Evolutionary conservation across 768 basidiomycete genomes (phyloP).

Genomic region (Suillus bovinus): DNA sequence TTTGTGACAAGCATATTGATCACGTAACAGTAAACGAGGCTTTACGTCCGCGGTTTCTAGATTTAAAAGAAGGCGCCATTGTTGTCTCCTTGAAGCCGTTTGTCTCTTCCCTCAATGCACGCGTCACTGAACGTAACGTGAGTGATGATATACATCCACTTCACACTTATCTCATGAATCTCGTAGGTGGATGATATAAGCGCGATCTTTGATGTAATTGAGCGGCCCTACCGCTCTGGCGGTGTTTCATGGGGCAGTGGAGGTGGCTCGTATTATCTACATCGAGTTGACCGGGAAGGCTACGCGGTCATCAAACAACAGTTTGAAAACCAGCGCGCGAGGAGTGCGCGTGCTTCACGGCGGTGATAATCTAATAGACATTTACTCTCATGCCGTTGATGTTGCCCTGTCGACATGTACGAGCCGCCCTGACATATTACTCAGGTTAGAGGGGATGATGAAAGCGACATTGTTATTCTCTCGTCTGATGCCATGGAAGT

Average conservation of each 20-base stretch:
- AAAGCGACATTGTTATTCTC: background rate
- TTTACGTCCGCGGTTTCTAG: slow-evolving; percentile 86
- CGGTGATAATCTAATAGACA: slow-evolving; percentile 15
- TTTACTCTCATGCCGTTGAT: background rate
- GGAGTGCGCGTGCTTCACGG: slow-evolving; percentile 24
- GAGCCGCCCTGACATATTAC: background rate
- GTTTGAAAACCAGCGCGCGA: slow-evolving; percentile 51
- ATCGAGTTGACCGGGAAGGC: slow-evolving; percentile 72
- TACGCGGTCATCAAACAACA: slow-evolving; percentile 60
- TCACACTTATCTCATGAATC: slow-evolving; percentile 6
- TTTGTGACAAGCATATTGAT: slow-evolving; percentile 6
- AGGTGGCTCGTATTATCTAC: slow-evolving; percentile 72
- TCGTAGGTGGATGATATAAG: slow-evolving; percentile 73
- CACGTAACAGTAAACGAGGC: slow-evolving; percentile 74
- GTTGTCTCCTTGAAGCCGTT: slow-evolving; percentile 90
- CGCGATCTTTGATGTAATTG: slow-evolving; percentile 78
- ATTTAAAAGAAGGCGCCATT: slow-evolving; percentile 89
- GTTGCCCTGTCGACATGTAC: background rate
- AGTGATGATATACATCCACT: slow-evolving; percentile 23
- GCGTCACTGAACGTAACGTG: slow-evolving; percentile 84
- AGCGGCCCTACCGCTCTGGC: slow-evolving; percentile 65
- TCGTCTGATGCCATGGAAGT: background rate
- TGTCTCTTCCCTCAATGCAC: slow-evolving; percentile 66
- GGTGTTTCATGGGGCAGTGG: slow-evolving; percentile 81
- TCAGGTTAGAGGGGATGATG: background rate